phyloP scores from a whole-genome alignment of 371 early-diverging fungal genomes.

The Syncephalastrum contaminatum region DNA sequence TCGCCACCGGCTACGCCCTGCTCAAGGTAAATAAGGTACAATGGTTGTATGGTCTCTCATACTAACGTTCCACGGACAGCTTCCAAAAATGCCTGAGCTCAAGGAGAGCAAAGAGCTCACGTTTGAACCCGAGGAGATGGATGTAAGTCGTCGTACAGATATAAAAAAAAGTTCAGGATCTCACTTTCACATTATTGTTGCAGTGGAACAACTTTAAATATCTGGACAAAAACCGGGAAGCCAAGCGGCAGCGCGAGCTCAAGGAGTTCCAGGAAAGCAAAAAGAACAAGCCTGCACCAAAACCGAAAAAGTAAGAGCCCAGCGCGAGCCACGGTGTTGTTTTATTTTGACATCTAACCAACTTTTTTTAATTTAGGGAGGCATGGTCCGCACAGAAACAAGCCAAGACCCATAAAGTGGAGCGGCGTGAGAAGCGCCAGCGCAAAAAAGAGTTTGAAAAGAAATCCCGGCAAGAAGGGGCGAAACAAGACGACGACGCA shows the following conservation, averaged over 20 bases:
- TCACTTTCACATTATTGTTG: background rate
- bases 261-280: conserved; percentile 32
- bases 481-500: conserved; percentile 40
- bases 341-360: no score
- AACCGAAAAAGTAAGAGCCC: conserved; percentile 25
- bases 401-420: conserved; percentile 60
- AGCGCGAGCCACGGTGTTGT: background rate
- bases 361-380: conserved; percentile 14
- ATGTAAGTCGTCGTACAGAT: conserved; percentile 36
- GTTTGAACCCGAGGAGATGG: conserved; percentile 46
- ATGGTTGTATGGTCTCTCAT: no score
- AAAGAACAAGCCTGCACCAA: conserved; percentile 12
- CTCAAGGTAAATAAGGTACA: conserved; percentile 40
- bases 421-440: conserved; percentile 70
- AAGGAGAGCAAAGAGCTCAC: conserved; percentile 53
- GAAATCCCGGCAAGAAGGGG: conserved; percentile 38
- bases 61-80: conserved; percentile 13
- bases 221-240: conserved; percentile 74
- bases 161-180: background rate
- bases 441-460: conserved; percentile 55
- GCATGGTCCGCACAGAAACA: conserved; percentile 79
- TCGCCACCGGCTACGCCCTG: conserved; percentile 79
- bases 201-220: conserved; percentile 62
- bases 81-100: conserved; percentile 95
- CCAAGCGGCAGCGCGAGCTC: conserved; percentile 63